Evolutionary conservation across 1,139 yeast species (phyloP), one percentile per base, ranked within the genome.

Genomic region (Magnusiomyces tetraspermus): DNA sequence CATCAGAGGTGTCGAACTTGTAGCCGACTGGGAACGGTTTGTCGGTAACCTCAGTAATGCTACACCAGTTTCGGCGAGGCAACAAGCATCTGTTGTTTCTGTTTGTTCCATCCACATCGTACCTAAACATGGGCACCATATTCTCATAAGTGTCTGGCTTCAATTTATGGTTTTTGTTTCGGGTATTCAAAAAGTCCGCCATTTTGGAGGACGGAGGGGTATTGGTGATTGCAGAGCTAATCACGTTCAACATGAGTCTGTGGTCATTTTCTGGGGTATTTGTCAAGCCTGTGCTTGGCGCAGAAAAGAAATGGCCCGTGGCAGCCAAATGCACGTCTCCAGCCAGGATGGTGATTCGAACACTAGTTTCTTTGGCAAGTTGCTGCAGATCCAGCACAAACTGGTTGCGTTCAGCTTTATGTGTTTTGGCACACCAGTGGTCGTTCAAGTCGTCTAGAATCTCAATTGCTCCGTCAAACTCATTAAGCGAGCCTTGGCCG

Each of bases 241-340:
- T 83, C 37, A 92, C 79, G 65, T 90, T 92, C 66, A 87, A 78
- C 66, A 92, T 82, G 57, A 88, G 76, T 55, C 94, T 71, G 31
- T 85, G 83, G 67, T 90, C 97, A 31, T 71, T 64, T 60, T 81
- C 82, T 3, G 45, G 45, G n/a, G n/a, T n/a, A n/a, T n/a, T n/a
- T n/a, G n/a, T n/a, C 11, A 8, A 8, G 13, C 33, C 33, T 3
- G 42, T 21, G 5, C 11, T 13, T 22, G 46, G 46, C 71, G 62
- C 77, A 19, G 89, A 73, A 63, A 79, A 78, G 67, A 90, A 77
- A 60, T 96, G 75, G 17, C 96, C 95, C 57, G 89, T 70, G 53
- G 90, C 85, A 54, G 92, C 83, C 62, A 90, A 75, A 69, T 92
- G 98, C 48, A 92, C 97, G 65, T 90, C 98, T 23, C 98, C 98